phyloP scores from a whole-genome alignment of 2,329 filamentous ascomycete species.

The Cladophialophora psammophila region DNA sequence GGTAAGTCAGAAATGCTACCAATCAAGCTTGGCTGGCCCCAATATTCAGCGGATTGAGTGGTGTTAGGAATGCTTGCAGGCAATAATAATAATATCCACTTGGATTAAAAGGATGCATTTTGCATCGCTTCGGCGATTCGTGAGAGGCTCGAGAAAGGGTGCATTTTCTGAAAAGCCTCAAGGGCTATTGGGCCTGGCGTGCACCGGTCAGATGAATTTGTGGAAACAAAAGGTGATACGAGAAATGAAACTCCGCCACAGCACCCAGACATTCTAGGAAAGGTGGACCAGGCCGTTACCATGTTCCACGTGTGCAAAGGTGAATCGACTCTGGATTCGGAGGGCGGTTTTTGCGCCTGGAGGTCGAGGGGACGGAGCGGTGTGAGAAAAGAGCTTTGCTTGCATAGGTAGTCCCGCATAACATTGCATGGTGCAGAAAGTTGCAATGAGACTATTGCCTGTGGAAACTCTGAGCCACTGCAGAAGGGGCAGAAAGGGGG shows the following conservation, averaged over 20 bases:
- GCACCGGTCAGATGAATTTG: conserved; percentile 11
- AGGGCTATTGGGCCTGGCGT: conserved; percentile 12
- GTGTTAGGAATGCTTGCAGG: neutral
- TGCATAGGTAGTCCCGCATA: conserved; percentile 11
- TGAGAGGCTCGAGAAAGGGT: conserved; percentile 1
- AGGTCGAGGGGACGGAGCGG: conserved; percentile 22
- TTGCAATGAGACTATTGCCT: conserved; percentile 18
- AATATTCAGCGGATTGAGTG: neutral
- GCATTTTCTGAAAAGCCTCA: conserved; percentile 8
- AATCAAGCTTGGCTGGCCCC: neutral
- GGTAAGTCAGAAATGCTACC: neutral
- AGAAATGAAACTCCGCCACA: conserved; percentile 17
- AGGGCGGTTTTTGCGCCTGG: conserved; percentile 2
- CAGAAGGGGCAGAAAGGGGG: neutral
- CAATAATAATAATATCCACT: neutral
- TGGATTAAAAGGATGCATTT: conserved; percentile 7
- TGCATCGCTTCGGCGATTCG: neutral
- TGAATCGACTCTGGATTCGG: conserved; percentile 15
- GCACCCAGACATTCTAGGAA: conserved; percentile 4
- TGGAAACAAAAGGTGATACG: conserved; percentile 12
- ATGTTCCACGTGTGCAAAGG: conserved; percentile 30
- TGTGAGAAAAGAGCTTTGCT: conserved; percentile 14
- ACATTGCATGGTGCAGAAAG: conserved; percentile 23
- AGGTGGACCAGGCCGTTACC: conserved; percentile 6
- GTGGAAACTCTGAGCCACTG: conserved; percentile 1